phyloP scores from a whole-genome alignment of 345 rosid genomes.

The Iberis pinnata region DNA sequence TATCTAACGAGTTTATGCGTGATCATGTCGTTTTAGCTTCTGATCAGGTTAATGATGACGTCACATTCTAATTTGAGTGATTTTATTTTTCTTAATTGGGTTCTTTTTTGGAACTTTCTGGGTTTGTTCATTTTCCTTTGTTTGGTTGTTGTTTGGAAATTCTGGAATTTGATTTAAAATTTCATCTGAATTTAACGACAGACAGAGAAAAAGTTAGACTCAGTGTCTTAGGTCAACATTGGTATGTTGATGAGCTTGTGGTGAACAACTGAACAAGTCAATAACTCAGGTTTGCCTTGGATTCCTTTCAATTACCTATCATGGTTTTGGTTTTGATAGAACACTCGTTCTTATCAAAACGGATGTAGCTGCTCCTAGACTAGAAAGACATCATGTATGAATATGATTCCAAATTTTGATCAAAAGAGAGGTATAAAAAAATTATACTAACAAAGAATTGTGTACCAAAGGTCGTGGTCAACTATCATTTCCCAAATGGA shows the following conservation, averaged over 20 bases:
- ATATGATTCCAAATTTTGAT: background rate
- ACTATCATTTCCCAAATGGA: constrained; percentile 94
- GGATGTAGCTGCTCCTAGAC: constrained; percentile 93
- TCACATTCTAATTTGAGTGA: background rate
- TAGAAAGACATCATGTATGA: constrained; percentile 82
- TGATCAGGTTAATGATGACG: constrained; percentile 61
- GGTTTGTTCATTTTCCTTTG: no score
- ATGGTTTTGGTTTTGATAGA: background rate
- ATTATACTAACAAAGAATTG: background rate
- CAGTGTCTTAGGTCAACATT: constrained; percentile 94
- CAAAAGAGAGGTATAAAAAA: background rate
- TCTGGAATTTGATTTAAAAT: no score
- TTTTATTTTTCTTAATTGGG: no score
- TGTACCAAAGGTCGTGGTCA: constrained; percentile 65
- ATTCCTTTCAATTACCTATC: background rate
- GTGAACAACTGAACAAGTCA: constrained; percentile 97
- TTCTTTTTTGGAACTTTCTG: no score
- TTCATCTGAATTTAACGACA: no score
- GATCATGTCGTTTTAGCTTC: constrained; percentile 90
- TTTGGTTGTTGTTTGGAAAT: no score
- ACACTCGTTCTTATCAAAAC: constrained; percentile 83
- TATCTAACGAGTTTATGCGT: constrained; percentile 80
- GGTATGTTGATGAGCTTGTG: constrained; percentile 95
- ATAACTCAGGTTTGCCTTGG: constrained; percentile 76
- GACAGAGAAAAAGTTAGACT: no score